Conservation (phyloP, 495 filamentous ascomycete species). For the Talaromyces stipitatus region DNA sequence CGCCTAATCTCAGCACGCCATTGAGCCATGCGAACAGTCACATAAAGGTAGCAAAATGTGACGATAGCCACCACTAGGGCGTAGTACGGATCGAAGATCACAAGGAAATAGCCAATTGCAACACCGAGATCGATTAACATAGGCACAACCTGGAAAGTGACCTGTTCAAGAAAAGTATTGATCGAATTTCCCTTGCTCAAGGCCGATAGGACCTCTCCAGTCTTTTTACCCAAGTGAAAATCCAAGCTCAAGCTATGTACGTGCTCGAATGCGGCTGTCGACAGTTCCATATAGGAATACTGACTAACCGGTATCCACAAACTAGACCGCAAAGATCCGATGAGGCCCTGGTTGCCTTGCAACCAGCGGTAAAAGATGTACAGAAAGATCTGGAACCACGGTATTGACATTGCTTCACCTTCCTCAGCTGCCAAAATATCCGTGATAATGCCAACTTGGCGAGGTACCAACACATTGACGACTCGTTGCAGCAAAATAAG, state of each 20-base stretch:
- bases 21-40: constrained; percentile 92
- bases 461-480: constrained; percentile 74
- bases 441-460: constrained; percentile 68
- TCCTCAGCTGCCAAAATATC: constrained; percentile 51
- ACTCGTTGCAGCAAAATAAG: constrained; percentile 69
- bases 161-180: constrained; percentile 91
- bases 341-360: constrained; percentile 79
- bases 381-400: constrained; percentile 65
- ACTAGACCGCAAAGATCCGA: constrained; percentile 71
- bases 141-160: constrained; percentile 90
- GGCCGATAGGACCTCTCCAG: constrained; percentile 89
- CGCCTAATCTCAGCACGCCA: constrained; percentile 85
- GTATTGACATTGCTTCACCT: constrained; percentile 39
- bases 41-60: constrained; percentile 92
- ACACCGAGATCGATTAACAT: constrained; percentile 89
- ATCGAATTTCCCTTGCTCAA: constrained; percentile 93
- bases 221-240: constrained; percentile 94
- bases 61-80: constrained; percentile 85
- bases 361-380: constrained; percentile 78
- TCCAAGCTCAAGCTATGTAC: constrained; percentile 91
- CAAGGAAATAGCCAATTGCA: constrained; percentile 78
- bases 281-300: constrained; percentile 91
- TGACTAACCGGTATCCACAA: constrained; percentile 95
- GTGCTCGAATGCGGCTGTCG: constrained; percentile 92
- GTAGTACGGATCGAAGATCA: constrained; percentile 78